Evolutionary conservation across 2,329 filamentous ascomycete species (phyloP).

Genomic region (Teratosphaeria epicoccoides): DNA sequence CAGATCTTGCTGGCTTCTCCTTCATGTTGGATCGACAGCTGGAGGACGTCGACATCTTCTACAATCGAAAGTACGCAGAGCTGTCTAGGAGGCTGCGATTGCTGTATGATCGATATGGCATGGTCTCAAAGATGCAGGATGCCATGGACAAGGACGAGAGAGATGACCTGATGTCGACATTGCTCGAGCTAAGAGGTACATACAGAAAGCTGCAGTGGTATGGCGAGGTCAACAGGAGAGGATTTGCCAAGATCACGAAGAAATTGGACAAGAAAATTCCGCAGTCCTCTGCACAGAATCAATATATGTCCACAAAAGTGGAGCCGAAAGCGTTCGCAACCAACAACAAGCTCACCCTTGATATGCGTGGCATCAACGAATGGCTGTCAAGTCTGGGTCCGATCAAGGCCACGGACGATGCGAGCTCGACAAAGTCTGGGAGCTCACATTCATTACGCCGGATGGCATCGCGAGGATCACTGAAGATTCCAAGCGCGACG

Average conservation of each 20-base stretch:
- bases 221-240: constrained; percentile 86
- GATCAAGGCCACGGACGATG: constrained; percentile 62
- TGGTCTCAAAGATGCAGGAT: constrained; percentile 55
- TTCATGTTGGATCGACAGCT: constrained; percentile 93
- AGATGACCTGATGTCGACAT: constrained; percentile 79
- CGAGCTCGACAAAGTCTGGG: constrained; percentile 54
- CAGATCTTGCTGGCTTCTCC: constrained; percentile 94
- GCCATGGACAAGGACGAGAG: constrained; percentile 77
- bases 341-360: constrained; percentile 48
- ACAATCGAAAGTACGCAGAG: constrained; percentile 89
- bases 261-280: constrained; percentile 93
- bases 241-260: constrained; percentile 97
- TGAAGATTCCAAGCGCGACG: constrained; percentile 58
- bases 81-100: constrained; percentile 73
- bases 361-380: constrained; percentile 67
- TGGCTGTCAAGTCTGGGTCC: constrained; percentile 80
- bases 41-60: constrained; percentile 92
- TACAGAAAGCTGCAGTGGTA: constrained; percentile 94
- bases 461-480: constrained; percentile 61
- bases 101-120: constrained; percentile 78
- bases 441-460: constrained; percentile 58
- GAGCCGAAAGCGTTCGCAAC: constrained; percentile 81
- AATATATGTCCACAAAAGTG: constrained; percentile 83
- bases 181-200: constrained; percentile 79
- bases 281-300: constrained; percentile 60